Conservation (phyloP, 169 alveolate genomes). For the Besnoitia besnoiti region DNA sequence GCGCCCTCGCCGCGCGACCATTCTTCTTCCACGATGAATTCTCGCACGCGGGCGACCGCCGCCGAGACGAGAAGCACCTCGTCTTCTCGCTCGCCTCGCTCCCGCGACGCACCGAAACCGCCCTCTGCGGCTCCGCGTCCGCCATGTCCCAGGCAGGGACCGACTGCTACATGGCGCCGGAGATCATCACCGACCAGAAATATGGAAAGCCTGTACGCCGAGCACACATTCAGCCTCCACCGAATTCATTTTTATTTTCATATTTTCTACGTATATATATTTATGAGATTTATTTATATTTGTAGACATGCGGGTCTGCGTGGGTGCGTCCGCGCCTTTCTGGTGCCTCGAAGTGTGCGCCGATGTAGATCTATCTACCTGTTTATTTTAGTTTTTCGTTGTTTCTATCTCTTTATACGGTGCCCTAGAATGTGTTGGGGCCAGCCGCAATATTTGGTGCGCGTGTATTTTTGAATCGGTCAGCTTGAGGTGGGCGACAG, state of each 20-base stretch:
- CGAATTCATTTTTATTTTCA: background rate
- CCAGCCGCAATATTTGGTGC: no score
- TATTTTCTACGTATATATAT: no score
- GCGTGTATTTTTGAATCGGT: no score
- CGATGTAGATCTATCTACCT: no score
- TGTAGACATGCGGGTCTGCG: background rate
- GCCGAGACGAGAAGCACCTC: background rate
- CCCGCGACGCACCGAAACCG: background rate
- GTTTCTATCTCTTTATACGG: no score
- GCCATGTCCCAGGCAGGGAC: constrained; percentile 59
- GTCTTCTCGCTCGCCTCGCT: background rate
- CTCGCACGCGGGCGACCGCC: background rate
- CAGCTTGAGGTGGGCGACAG: no score
- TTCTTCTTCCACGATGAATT: background rate
- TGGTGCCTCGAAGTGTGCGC: no score
- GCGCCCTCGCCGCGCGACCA: background rate
- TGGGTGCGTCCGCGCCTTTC: no score
- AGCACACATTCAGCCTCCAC: background rate
- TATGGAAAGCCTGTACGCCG: constrained; percentile 58
- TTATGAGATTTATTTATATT: background rate
- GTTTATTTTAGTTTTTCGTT: no score
- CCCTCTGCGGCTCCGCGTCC: background rate
- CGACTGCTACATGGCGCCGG: constrained; percentile 68
- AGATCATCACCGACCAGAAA: constrained; percentile 26
- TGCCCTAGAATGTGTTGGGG: no score